phyloP scores from a whole-genome alignment of 2,329 filamentous ascomycete genomes.

The Trichoderma semiorbis region DNA sequence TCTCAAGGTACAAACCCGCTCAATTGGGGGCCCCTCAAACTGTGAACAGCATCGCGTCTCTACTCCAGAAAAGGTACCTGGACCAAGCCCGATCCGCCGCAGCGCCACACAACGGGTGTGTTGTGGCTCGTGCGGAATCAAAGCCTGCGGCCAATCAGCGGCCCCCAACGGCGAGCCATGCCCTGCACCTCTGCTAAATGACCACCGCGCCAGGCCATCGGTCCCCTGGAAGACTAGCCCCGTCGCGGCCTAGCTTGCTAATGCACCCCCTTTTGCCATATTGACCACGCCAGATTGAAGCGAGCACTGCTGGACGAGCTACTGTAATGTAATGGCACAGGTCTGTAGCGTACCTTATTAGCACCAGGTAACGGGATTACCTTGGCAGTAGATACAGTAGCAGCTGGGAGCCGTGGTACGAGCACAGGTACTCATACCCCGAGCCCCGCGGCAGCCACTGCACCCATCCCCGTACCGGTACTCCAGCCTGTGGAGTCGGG shows the following conservation, averaged over 20 bases:
- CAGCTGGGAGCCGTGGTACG: not conserved
- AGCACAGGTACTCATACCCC: not conserved
- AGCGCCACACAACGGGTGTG: constrained; percentile 15
- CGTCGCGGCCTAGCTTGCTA: constrained; percentile 1
- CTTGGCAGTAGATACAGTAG: not conserved
- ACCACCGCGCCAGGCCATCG: constrained; percentile 13
- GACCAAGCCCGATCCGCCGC: constrained; percentile 18
- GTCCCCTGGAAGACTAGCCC: constrained; percentile 16
- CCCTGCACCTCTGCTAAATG: constrained; percentile 15
- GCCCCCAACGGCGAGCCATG: not conserved
- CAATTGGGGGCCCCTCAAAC: not conserved
- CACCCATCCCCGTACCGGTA: not conserved
- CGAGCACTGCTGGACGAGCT: not conserved
- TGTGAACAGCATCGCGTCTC: not conserved
- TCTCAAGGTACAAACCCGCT: not conserved
- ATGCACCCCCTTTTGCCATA: constrained; percentile 21
- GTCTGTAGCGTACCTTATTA: not conserved
- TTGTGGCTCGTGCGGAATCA: constrained; percentile 15
- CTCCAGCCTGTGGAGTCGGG: not conserved
- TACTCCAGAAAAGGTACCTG: constrained; percentile 1
- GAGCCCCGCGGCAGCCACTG: not conserved
- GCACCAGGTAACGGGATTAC: not conserved
- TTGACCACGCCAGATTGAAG: constrained; percentile 16
- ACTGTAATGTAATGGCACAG: not conserved
- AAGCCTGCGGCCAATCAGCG: constrained; percentile 12